Evolutionary conservation across 805 yeast genomes (phyloP).

Genomic region (Lipomyces spencermartinsiae): DNA sequence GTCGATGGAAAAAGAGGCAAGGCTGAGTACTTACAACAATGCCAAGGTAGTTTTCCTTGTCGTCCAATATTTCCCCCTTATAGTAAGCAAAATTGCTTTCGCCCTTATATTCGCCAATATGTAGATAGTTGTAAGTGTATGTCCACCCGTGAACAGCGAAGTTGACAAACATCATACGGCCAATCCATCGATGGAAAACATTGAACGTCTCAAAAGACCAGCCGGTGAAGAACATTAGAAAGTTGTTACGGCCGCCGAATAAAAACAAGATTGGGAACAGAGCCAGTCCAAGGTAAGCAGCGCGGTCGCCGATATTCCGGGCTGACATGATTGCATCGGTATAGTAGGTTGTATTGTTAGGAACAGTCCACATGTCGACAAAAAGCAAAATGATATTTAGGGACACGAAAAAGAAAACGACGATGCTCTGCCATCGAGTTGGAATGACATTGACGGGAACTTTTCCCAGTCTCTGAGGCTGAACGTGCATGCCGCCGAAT

Average conservation of each 20-base stretch:
- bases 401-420: constrained; percentile 5
- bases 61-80: constrained; percentile 5
- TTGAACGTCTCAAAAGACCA: constrained; percentile 68
- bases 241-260: constrained; percentile 77
- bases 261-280: constrained; percentile 61
- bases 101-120: constrained; percentile 38
- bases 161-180: constrained; percentile 36
- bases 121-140: constrained; percentile 55
- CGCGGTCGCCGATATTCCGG: constrained; percentile 22
- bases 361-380: constrained; percentile 10
- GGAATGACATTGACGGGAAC: constrained; percentile 46
- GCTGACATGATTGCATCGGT: constrained; percentile 11
- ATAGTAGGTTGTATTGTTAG: constrained; percentile 2
- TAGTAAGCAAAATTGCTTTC: constrained; percentile 48
- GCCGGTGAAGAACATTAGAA: constrained; percentile 66
- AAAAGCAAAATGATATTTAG: constrained; percentile 23
- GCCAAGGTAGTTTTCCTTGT: constrained; percentile 45
- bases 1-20: neutral
- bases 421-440: constrained; percentile 47
- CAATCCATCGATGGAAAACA: constrained; percentile 66
- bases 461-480: constrained; percentile 33
- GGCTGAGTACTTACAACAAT: constrained; percentile 43
- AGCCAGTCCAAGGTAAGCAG: constrained; percentile 42
- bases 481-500: constrained; percentile 40
- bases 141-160: constrained; percentile 61